Conservation (phyloP, 2,329 filamentous ascomycete species). For the Beauveria brongniartii region DNA sequence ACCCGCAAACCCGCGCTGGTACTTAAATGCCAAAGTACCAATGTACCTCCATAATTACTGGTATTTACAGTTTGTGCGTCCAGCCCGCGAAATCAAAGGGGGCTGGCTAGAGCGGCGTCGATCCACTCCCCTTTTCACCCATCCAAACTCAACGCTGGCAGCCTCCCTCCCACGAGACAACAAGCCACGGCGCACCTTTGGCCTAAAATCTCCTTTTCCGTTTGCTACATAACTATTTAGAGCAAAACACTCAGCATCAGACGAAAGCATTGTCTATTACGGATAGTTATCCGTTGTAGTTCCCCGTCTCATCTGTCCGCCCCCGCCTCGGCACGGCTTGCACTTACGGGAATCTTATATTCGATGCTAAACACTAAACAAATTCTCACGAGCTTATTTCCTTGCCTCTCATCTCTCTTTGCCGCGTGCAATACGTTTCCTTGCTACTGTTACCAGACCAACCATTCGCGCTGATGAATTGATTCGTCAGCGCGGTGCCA, state of each 20-base stretch:
- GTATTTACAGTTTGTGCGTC: neutral
- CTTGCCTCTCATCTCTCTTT: neutral
- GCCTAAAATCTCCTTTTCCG: neutral
- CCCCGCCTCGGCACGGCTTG: neutral
- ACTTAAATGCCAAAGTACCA: neutral
- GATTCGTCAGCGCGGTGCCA: neutral
- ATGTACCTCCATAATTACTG: neutral
- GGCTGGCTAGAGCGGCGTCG: too few relatives aligned
- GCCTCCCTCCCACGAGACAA: neutral
- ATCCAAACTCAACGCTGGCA: neutral
- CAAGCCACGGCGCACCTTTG: neutral
- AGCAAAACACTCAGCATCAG: neutral
- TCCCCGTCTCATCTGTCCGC: neutral
- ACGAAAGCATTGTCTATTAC: neutral
- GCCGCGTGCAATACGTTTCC: neutral
- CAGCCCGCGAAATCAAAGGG: neutral
- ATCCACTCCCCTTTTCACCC: neutral
- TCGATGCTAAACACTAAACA: neutral
- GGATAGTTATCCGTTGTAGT: neutral
- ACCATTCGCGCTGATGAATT: neutral
- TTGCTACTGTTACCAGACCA: neutral
- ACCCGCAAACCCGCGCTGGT: neutral
- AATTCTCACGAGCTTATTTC: neutral
- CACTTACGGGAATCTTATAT: neutral
- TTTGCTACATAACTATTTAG: neutral